Evolutionary conservation across 2,329 filamentous ascomycete genomes (phyloP).

Genomic region (Lojkania enalia): DNA sequence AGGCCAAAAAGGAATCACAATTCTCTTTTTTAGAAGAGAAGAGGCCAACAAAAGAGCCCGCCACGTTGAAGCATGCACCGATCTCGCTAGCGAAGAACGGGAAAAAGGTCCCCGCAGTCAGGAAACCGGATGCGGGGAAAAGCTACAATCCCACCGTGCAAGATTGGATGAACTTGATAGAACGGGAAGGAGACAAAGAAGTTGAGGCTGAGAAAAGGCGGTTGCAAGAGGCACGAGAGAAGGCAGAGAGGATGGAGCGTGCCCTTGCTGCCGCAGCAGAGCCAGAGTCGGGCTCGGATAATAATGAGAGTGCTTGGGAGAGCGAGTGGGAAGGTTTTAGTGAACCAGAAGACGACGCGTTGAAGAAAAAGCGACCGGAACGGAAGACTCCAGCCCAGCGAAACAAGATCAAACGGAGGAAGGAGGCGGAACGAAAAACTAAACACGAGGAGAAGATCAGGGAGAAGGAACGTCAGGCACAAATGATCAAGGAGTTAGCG

Average conservation of each 20-base stretch:
- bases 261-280: conserved; percentile 73
- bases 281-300: conserved; percentile 75
- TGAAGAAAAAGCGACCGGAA: conserved; percentile 74
- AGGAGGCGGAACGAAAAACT: conserved; percentile 77
- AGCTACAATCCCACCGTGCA: conserved; percentile 91
- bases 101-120: conserved; percentile 76
- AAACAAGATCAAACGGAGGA: conserved; percentile 85
- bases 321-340: conserved; percentile 70
- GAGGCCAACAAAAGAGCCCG: conserved; percentile 70
- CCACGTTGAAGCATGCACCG: conserved; percentile 74
- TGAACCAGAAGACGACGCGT: conserved; percentile 56
- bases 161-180: conserved; percentile 79
- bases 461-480: conserved; percentile 70
- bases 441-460: conserved; percentile 78
- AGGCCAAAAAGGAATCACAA: conserved; percentile 55
- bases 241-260: conserved; percentile 68
- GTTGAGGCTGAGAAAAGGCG: conserved; percentile 78
- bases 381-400: conserved; percentile 85
- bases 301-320: conserved; percentile 93
- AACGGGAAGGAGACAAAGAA: conserved; percentile 75
- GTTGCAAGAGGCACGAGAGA: conserved; percentile 66
- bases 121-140: conserved; percentile 76
- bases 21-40: conserved; percentile 70
- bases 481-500: conserved; percentile 71
- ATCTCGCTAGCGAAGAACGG: conserved; percentile 82